phyloP scores from a whole-genome alignment of 805 yeast genomes.

The Saccharomyces kudriavzevii region DNA sequence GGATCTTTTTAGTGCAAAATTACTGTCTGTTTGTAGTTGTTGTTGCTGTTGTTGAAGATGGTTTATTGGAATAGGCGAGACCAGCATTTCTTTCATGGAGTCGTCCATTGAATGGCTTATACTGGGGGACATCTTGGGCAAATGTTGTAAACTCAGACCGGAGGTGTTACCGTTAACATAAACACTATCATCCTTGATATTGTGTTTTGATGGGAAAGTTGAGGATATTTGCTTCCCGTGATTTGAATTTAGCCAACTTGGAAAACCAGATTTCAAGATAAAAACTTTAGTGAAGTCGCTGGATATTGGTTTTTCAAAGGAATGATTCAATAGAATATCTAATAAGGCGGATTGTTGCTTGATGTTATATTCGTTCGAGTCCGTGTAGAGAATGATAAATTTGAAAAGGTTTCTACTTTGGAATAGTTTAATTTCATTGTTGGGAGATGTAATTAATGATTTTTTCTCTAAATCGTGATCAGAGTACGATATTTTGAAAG shows the following conservation, averaged over 20 bases:
- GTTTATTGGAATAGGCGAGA: slow-evolving; percentile 6
- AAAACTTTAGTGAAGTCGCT: slow-evolving; percentile 10
- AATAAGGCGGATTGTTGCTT: slow-evolving; percentile 18
- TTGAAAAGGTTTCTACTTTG: slow-evolving; percentile 47
- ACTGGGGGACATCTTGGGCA: slow-evolving; percentile 16
- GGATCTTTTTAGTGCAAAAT: slow-evolving; percentile 8
- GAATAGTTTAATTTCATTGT: slow-evolving; percentile 48
- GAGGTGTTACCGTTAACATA: slow-evolving; percentile 21
- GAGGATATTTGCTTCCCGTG: slow-evolving; percentile 6
- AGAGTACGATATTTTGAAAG: slow-evolving; percentile 41
- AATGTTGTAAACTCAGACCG: slow-evolving; percentile 13
- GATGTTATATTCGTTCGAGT: slow-evolving; percentile 11
- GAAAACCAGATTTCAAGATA: slow-evolving; percentile 20
- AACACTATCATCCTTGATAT: slow-evolving; percentile 9
- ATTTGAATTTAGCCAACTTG: slow-evolving; percentile 16
- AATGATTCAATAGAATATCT: slow-evolving; percentile 19
- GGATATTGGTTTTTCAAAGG: slow-evolving; percentile 24
- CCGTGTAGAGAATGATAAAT: slow-evolving; percentile 50
- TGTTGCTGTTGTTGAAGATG: slow-evolving; percentile 13
- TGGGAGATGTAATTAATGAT: slow-evolving; percentile 50
- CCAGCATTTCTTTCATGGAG: slow-evolving; percentile 21
- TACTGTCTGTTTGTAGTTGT: slow-evolving; percentile 4
- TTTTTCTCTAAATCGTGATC: slow-evolving; percentile 62
- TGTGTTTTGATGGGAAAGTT: not conserved
- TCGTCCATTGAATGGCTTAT: slow-evolving; percentile 13